Evolutionary conservation across 345 rosid species (phyloP), one percentile per base, ranked within the genome.

Genomic region (Sonneratia alba): DNA sequence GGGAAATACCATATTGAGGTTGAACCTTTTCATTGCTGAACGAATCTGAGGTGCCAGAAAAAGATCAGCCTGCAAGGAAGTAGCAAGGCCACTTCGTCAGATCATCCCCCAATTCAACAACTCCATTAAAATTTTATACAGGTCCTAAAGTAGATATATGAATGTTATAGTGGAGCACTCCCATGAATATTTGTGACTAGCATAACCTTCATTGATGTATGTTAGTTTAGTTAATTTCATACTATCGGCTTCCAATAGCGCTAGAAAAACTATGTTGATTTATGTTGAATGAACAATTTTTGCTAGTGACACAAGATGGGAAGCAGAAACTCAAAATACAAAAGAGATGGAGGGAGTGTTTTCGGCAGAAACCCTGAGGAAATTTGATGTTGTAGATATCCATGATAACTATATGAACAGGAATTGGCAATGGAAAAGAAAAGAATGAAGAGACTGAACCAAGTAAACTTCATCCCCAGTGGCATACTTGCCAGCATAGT

Each of bases 41-140:
- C 80, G 1, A 77, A 90, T 72, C 74, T 91, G 97, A 22, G 96
- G 91, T 48, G 90, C 96, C 65, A 91, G 69, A 80, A 89, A 94
- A 72, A 83, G 27, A 82, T 94, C 98, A 42, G 96, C 97, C 98
- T 89, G 91, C 86, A 79, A 51, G 48, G 15, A 40, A 22, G 49
- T 22, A 42, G 53, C 34, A 21, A 62, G 38, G 15, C 66, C 11
- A 3, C 63, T 57, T 57, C n/a, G 63, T 66, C 47, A 66, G 63
- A 69, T 69, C n/a, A 48, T 47, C 27, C 11, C 14, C 43, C 2
- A 15, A 19, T 70, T 47, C 53, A 9, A 21, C 36, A 37, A 16
- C 34, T 16, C 19, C 9, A 11, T 49, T 36, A 51, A 43, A 22
- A 14, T 47, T 0, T 6, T 14, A n/a, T 53, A 53, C 59, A 53